Conservation (phyloP, 2,329 filamentous ascomycete genomes). For the Botrytis porri region DNA sequence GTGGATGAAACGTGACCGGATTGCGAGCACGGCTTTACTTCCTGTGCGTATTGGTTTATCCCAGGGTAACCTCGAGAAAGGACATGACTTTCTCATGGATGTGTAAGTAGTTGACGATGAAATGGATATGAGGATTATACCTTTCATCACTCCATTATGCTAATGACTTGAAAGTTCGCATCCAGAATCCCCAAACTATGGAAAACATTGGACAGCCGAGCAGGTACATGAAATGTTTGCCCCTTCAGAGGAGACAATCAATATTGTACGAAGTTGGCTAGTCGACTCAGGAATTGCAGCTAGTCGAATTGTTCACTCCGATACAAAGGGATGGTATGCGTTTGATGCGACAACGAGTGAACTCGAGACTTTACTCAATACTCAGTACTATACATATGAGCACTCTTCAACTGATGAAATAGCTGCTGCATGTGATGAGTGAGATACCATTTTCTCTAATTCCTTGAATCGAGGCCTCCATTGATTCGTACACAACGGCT, state of each 20-base stretch:
- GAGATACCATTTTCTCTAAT: conserved; percentile 21
- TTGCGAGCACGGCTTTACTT: conserved; percentile 30
- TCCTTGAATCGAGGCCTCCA: too few species aligned
- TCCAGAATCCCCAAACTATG: conserved; percentile 37
- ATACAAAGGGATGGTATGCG: conserved; percentile 39
- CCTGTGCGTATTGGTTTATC: conserved; percentile 46
- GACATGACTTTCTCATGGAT: conserved; percentile 44
- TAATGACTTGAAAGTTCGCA: conserved; percentile 28
- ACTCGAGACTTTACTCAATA: conserved; percentile 39
- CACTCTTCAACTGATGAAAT: conserved; percentile 33
- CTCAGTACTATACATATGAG: conserved; percentile 39
- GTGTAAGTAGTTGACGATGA: conserved; percentile 23
- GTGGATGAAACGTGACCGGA: conserved; percentile 26
- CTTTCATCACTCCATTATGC: background rate
- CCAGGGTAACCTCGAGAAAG: conserved; percentile 45
- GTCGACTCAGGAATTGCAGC: conserved; percentile 36
- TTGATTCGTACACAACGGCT: background rate
- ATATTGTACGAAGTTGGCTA: conserved; percentile 39
- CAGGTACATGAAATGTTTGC: conserved; percentile 39
- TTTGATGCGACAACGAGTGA: conserved; percentile 39
- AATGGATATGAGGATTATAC: background rate
- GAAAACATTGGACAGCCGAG: conserved; percentile 39
- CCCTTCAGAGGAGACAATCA: conserved; percentile 36
- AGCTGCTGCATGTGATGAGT: conserved; percentile 39
- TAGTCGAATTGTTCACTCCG: conserved; percentile 37